These are phyloP conservation scores for Trichocladium uniseriatum DNA, from an alignment of 495 filamentous ascomycete genomes.

Conservation along the genomic window DNA sequence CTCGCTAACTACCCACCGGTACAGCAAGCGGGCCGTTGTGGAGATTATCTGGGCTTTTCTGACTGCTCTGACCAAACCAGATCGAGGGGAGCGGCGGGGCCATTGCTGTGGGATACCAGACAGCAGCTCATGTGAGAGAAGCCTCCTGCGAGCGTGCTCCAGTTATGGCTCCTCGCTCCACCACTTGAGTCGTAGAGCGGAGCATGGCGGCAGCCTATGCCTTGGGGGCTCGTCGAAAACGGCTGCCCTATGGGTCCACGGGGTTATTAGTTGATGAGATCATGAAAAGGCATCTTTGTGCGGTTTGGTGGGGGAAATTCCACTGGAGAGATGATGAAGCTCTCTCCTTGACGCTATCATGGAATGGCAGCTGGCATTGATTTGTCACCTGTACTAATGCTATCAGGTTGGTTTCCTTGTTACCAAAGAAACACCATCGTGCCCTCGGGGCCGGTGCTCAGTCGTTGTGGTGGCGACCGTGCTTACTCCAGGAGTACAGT, in stretches of 20 bases:
- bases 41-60: slow-evolving; percentile 6
- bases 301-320: too few relatives aligned
- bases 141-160: slow-evolving; percentile 19
- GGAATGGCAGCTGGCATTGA: too few relatives aligned
- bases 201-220: slow-evolving; percentile 15
- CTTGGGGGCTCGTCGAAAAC: not conserved
- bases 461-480: not conserved
- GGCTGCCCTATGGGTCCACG: not conserved
- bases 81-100: slow-evolving; percentile 7
- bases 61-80: not conserved
- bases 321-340: too few relatives aligned
- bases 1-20: slow-evolving; percentile 13
- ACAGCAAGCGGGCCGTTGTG: slow-evolving; percentile 6
- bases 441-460: not conserved
- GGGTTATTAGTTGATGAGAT: not conserved
- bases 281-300: not conserved
- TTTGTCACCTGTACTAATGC: too few relatives aligned
- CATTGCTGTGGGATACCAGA: slow-evolving; percentile 2
- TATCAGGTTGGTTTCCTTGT: too few relatives aligned
- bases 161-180: not conserved
- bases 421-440: too few relatives aligned
- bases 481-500: slow-evolving; percentile 8
- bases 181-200: slow-evolving; percentile 4
- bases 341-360: too few relatives aligned
- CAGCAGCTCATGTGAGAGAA: slow-evolving; percentile 27